Evolutionary conservation across 768 basidiomycete species (phyloP), one percentile per base, ranked within the genome.

Genomic region (Lentinula guzmanii): DNA sequence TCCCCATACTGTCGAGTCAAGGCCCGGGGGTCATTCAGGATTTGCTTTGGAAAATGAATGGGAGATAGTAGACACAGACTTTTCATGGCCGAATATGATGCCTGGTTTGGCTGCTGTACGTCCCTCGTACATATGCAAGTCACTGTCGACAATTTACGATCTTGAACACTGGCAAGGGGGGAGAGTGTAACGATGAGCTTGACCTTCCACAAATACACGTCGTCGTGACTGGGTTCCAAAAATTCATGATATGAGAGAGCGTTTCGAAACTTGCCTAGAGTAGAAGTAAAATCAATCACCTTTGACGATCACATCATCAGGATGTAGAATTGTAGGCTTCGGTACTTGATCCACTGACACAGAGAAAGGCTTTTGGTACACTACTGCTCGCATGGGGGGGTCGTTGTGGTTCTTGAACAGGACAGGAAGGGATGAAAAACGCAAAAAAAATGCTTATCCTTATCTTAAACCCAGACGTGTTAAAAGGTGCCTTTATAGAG

Each of bases 121-220:
- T 13, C 82, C 82, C 70, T 83, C 81, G 65, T 83, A 83, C 82
- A 83, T 82, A 64, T 83, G 82, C 58, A 83, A 65, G 62, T 83
- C 82, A 53, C 80, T 82, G 61, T 1, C 39, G 8, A 5, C 18
- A 42, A 35, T 15, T 41, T 21, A 31, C 28, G 21, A 43, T 28
- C 16, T 37, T 15, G 31, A 41, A 34, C 8, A 21, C 16, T 13
- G 21, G 21, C 21, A 24, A 24, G 21, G 21, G 24, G 24, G 24
- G 24, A 18, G 9, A 33, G 24, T 42, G 10, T 3, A 50, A 24
- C 34, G 16, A 28, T 45, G 13, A 18, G 24, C 11, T 54, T 28
- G 58, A 78, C 79, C 80, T 82, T 62, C 81, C 81, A 60, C 81
- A 82, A 61, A 82, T 81, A 61, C 80, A 81, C 48, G 78, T 75